phyloP scores from a whole-genome alignment of 495 filamentous ascomycete genomes.

The Penicillium cataractarum region DNA sequence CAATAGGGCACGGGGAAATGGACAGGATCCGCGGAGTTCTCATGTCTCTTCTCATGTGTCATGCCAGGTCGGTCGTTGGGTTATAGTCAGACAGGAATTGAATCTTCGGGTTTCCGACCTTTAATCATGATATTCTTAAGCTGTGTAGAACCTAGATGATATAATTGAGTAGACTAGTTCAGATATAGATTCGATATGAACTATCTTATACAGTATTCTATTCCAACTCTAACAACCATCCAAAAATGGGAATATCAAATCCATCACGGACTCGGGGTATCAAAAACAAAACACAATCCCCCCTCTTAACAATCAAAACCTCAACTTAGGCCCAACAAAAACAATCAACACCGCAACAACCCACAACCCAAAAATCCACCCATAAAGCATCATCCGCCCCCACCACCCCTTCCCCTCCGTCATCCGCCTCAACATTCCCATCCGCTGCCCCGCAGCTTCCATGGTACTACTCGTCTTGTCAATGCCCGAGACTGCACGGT shows the following conservation, averaged over 20 bases:
- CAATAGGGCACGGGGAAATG: slow-evolving; percentile 34
- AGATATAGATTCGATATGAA: neutral
- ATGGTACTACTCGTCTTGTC: slow-evolving; percentile 75
- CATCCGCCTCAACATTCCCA: slow-evolving; percentile 73
- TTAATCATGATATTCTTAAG: too few species aligned
- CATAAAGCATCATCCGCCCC: slow-evolving; percentile 84
- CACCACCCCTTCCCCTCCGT: slow-evolving; percentile 87
- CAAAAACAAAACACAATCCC: neutral
- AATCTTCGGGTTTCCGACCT: slow-evolving; percentile 33
- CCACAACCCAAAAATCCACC: slow-evolving; percentile 78
- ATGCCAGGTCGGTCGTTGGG: slow-evolving; percentile 47
- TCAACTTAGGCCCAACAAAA: slow-evolving; percentile 79
- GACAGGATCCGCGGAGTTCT: slow-evolving; percentile 42
- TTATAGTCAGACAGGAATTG: slow-evolving; percentile 43
- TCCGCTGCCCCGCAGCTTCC: slow-evolving; percentile 70
- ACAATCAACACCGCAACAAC: slow-evolving; percentile 74
- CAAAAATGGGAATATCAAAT: neutral
- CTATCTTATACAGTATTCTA: neutral
- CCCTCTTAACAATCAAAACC: slow-evolving; percentile 60
- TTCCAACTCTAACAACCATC: neutral
- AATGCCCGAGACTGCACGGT: slow-evolving; percentile 69
- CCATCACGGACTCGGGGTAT: neutral
- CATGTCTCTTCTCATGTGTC: slow-evolving; percentile 50
- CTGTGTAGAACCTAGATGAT: too few species aligned
- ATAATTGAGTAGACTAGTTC: neutral